Conservation (phyloP, 805 yeast species). For the Yarrowia sp. region DNA sequence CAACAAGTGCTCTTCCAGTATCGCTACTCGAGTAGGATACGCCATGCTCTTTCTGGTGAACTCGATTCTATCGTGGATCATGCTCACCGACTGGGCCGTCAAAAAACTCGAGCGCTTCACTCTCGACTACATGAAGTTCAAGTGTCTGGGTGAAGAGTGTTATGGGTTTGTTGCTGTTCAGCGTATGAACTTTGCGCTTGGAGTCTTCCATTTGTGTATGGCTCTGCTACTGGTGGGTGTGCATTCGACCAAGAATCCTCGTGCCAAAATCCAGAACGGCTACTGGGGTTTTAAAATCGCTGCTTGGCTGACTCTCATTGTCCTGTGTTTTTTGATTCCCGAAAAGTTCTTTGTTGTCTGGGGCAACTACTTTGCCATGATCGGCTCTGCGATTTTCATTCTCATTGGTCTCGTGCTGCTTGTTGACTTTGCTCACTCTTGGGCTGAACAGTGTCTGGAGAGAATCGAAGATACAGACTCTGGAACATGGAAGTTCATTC, state of each 20-base stretch:
- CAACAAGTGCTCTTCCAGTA: constrained; percentile 66
- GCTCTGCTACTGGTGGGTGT: constrained; percentile 71
- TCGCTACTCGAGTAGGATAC: constrained; percentile 82
- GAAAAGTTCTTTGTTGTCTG: constrained; percentile 82
- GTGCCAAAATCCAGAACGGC: constrained; percentile 85
- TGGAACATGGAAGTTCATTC: constrained; percentile 69
- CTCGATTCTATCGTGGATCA: constrained; percentile 88
- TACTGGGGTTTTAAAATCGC: constrained; percentile 80
- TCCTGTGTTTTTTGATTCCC: constrained; percentile 73
- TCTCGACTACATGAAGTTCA: constrained; percentile 63
- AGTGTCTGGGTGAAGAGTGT: constrained; percentile 77
- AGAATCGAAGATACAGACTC: constrained; percentile 77
- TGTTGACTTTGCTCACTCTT: constrained; percentile 96
- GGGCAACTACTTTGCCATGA: constrained; percentile 86
- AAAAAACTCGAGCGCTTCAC: constrained; percentile 69
- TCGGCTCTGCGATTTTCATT: constrained; percentile 79
- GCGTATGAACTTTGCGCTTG: constrained; percentile 83
- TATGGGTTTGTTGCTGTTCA: constrained; percentile 97
- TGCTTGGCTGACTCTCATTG: constrained; percentile 55
- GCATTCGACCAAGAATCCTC: constrained; percentile 69
- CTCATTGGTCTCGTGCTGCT: constrained; percentile 85
- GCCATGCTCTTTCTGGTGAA: constrained; percentile 75
- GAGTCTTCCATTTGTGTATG: constrained; percentile 68
- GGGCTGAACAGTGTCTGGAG: constrained; percentile 95
- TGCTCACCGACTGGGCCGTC: constrained; percentile 75